Evolutionary conservation across 306 rosid genomes (phyloP).

Genomic region (Malus orientalis): DNA sequence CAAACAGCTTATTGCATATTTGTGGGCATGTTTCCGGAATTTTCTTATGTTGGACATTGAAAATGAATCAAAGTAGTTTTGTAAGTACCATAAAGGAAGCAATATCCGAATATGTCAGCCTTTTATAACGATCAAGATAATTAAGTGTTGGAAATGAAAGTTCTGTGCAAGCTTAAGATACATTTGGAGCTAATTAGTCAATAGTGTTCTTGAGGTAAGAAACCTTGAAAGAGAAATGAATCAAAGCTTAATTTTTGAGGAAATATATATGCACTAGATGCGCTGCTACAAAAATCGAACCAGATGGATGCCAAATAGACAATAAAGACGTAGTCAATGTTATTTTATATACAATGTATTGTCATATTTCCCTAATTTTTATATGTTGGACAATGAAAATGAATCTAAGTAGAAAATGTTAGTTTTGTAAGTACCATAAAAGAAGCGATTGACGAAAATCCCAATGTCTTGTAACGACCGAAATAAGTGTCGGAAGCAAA

Average conservation of each 20-base stretch:
- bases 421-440: slow-evolving; percentile 43
- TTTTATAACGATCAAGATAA: slow-evolving; percentile 59
- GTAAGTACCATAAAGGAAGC: slow-evolving; percentile 60
- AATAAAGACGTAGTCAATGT: too few species aligned
- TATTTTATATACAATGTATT: too few species aligned
- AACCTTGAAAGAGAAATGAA: not conserved
- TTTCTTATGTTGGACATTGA: not conserved
- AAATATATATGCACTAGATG: not conserved
- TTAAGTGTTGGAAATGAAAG: slow-evolving; percentile 54
- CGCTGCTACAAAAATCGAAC: not conserved
- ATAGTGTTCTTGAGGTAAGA: not conserved
- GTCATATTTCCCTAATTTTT: not conserved
- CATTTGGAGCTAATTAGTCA: not conserved
- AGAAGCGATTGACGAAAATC: slow-evolving; percentile 49
- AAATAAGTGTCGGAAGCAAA: slow-evolving; percentile 60
- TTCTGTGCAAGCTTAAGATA: slow-evolving; percentile 45
- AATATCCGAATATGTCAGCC: slow-evolving; percentile 39
- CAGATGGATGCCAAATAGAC: not conserved
- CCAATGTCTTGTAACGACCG: slow-evolving; percentile 74
- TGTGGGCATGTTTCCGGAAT: not conserved
- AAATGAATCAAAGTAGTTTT: not conserved
- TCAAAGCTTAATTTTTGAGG: not conserved
- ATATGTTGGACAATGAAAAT: not conserved
- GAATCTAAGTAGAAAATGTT: not conserved
- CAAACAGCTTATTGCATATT: not conserved